phyloP scores from a whole-genome alignment of 2,329 filamentous ascomycete species.

The Botrytis porri region DNA sequence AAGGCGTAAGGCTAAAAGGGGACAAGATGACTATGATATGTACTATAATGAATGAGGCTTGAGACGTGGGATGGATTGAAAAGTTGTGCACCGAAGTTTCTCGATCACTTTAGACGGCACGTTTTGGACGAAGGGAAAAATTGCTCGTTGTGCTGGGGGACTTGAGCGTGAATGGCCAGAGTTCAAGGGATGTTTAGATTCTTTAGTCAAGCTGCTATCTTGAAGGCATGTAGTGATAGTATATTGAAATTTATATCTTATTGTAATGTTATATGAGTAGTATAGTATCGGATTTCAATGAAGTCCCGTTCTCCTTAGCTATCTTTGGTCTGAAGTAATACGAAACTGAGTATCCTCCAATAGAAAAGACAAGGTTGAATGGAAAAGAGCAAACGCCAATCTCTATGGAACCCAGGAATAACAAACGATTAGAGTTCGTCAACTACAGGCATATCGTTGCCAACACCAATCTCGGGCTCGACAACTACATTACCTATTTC shows the following conservation, averaged over 20 bases:
- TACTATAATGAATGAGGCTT: background rate
- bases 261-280: background rate
- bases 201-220: background rate
- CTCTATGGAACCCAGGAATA: background rate
- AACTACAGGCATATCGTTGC: constrained; percentile 3
- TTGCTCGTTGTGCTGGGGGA: background rate
- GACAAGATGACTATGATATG: background rate
- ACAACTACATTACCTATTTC: background rate
- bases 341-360: background rate
- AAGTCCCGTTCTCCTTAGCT: background rate
- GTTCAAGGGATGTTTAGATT: background rate
- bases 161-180: background rate
- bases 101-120: background rate
- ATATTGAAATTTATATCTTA: background rate
- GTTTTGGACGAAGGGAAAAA: background rate
- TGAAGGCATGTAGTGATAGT: background rate
- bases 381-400: background rate
- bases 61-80: background rate
- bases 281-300: background rate
- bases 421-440: background rate
- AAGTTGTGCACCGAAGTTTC: background rate
- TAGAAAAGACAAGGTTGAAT: background rate
- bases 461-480: background rate
- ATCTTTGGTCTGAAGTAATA: background rate
- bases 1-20: background rate